These are phyloP conservation scores for Opeltia flavorubescens DNA, from an alignment of 495 filamentous ascomycete genomes.

Conservation along the genomic window DNA sequence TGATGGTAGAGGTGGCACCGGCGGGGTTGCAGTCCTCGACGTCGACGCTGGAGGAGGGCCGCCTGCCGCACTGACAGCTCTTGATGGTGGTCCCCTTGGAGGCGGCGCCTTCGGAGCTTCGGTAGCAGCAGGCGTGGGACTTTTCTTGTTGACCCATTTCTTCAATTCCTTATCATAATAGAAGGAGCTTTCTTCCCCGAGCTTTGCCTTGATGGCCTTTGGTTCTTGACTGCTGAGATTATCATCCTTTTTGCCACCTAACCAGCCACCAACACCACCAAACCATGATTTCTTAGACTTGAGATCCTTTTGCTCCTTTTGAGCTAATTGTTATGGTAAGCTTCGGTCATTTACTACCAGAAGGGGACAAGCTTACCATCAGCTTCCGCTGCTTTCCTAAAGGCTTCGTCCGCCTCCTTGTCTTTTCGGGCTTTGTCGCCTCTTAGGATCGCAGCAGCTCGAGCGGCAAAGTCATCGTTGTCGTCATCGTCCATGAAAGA, in stretches of 20 bases:
- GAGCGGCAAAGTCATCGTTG: constrained; percentile 33
- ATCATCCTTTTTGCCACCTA: constrained; percentile 57
- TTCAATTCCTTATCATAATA: constrained; percentile 88
- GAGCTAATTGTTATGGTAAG: constrained; percentile 20
- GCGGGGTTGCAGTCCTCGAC: constrained; percentile 17
- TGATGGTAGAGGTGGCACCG: constrained; percentile 22
- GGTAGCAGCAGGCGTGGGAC: constrained; percentile 30
- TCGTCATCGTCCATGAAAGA: constrained; percentile 74
- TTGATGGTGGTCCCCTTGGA: constrained; percentile 29
- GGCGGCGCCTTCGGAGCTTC: constrained; percentile 31
- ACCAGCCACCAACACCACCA: constrained; percentile 71
- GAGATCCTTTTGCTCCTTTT: constrained; percentile 24
- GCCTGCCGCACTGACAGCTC: constrained; percentile 15
- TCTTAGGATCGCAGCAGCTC: constrained; percentile 39
- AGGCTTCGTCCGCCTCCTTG: constrained; percentile 53
- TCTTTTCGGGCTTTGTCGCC: constrained; percentile 38
- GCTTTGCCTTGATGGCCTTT: constrained; percentile 79
- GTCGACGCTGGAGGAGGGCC: constrained; percentile 7
- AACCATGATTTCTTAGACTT: constrained; percentile 65
- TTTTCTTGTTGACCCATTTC: constrained; percentile 98
- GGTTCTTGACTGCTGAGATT: constrained; percentile 29
- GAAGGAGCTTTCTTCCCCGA: constrained; percentile 87
- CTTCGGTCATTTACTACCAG: constrained; percentile 3
- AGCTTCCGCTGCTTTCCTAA: constrained; percentile 71
- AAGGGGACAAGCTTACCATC: constrained; percentile 41